These are phyloP conservation scores for Amaranthus hypochondriacus DNA, from an alignment of 148 eudicot species.

Conservation along the genomic window DNA sequence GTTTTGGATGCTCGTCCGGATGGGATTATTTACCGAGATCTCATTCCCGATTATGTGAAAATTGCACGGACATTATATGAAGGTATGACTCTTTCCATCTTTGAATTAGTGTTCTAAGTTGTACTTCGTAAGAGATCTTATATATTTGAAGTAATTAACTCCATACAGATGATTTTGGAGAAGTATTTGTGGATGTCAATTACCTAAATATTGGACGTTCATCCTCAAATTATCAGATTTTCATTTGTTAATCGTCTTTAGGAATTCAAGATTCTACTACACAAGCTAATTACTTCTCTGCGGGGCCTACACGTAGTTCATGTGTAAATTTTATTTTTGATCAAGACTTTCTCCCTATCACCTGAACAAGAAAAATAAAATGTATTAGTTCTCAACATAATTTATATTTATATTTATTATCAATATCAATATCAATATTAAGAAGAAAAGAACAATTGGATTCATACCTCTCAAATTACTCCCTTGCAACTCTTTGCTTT, in stretches of 20 bases:
- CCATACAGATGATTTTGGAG: constrained; percentile 70
- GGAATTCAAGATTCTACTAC: too few species aligned
- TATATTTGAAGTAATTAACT: background rate
- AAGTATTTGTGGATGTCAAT: constrained; percentile 72
- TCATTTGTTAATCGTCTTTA: constrained; percentile 52
- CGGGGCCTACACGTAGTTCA: too few species aligned
- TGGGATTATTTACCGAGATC: constrained; percentile 86
- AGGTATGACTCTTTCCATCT: constrained; percentile 46
- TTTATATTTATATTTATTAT: too few species aligned
- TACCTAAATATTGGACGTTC: constrained; percentile 66
- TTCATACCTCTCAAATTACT: too few species aligned
- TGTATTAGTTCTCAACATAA: too few species aligned
- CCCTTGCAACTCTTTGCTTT: too few species aligned
- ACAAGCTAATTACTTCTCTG: too few species aligned
- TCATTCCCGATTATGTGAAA: constrained; percentile 78
- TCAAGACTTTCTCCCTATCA: too few species aligned
- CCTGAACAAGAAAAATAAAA: too few species aligned
- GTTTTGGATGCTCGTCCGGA: constrained; percentile 85
- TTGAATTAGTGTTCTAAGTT: background rate
- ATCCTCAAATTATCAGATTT: constrained; percentile 55
- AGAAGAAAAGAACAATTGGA: too few species aligned
- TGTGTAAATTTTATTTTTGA: too few species aligned
- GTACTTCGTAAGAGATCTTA: background rate
- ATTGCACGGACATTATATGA: constrained; percentile 81
- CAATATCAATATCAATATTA: too few species aligned